Base-by-base conservation (phyloP, 2,329 filamentous ascomycete genomes). In the Colletotrichum noveboracense region DNA sequence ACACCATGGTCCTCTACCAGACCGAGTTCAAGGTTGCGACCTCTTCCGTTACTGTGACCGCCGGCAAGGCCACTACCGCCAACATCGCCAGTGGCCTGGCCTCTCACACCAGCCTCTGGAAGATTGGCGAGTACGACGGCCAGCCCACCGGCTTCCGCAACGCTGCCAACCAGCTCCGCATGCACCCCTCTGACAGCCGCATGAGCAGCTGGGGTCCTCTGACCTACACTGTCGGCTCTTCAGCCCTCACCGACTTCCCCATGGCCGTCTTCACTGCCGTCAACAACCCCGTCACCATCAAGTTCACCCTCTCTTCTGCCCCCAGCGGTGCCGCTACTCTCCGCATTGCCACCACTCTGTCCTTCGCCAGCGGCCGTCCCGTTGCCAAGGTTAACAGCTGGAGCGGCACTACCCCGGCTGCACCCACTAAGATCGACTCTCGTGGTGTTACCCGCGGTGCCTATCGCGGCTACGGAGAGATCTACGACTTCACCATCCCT, bases 1-100 rank as follows among this genome's bases (percentile, higher is more conserved):
- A 94, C 83, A 93, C 90, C n/a, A 92, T 93, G 88, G 89, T 92
- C 6, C 87, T 94, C 48, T 93, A 92, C 82, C 90, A 91, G 78
- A 88, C 86, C 21, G 91, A 93, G 80, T 89, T 89, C 80, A 86
- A 88, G 76, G 89, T 92, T 10, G 89, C 88, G 6, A 86, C 86
- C 4, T 83, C 85, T 28, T 85, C 83, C 7, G 88, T 91, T 18
- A 85, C 83, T 0, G 89, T 93, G 55, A 85, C 84, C 3, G 88
- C 89, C 2, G 90, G 90, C 6, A 82, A 82, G 36, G 86, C 86
- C 1, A 86, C 86, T 0, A 87, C 85, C 5, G 85, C 87, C 66
- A 87, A 89, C 79, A 91, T 92, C 62, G 86, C 88, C 4, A 88
- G 87, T 36, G 84, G 85, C 3, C 36, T 83, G 74, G 86, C 87